Evolutionary conservation across 129 eudicot genomes (phyloP), one percentile per base, ranked within the genome.

Genomic region (Arctium minus): DNA sequence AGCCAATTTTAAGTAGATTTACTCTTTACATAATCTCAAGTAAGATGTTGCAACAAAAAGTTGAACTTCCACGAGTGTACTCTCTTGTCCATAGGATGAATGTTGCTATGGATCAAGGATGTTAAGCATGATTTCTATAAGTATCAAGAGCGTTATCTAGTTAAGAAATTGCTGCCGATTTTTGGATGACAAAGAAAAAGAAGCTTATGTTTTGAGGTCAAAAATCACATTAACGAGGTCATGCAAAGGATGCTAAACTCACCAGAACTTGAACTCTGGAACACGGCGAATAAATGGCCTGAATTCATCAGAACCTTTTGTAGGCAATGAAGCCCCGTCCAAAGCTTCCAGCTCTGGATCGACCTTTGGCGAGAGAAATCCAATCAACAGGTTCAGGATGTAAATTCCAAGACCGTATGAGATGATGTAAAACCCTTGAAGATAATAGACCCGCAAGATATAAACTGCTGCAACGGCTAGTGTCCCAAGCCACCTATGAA

Each of bases 191-290:
- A 48, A 11, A 48, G 17, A 48, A 11, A 48, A 48, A 12, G 60
- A 48, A 48, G 17, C 60, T 48, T 48, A 50, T 50, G 62, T 1
- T 50, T 50, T 50, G 62, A 12, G 18, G 18, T 50, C 30, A 18
- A 8, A 29, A 39, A 8, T 2, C 69, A 65, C 42, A 39, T 27
- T 1, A 32, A 65, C 42, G 2, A 60, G 15, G 38, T 53, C 5
- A 15, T 53, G 64, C 22, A 42, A 32, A 32, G 72, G 40, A 13
- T 15, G 73, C 3, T 72, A 86, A 50, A 65, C 75, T 86, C 75
- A 89, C 92, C 92, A 89, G 73, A 89, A 82, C 85, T 85, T 82
- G 56, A 89, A 89, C 80, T 89, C 92, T 1, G 92, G 88, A 30
- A 84, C 79, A 1, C 88, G 88, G 35, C 92, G 85, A 18, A 84